phyloP scores from a whole-genome alignment of 2,329 filamentous ascomycete species.

The Annulohypoxylon truncatum region DNA sequence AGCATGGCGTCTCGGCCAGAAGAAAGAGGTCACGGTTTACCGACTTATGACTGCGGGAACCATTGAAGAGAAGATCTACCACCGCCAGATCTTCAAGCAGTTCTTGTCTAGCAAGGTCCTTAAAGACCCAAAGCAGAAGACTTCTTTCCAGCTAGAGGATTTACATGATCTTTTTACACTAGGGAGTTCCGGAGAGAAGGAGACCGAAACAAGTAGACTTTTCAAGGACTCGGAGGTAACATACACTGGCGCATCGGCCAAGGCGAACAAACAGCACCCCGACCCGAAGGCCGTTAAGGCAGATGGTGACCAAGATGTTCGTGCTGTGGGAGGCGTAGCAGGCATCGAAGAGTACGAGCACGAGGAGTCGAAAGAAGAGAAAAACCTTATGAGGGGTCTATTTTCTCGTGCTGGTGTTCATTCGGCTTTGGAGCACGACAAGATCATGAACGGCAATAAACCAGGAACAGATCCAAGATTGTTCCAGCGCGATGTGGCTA shows the following conservation, averaged over 20 bases:
- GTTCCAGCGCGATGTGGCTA: constrained; percentile 83
- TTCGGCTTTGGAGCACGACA: constrained; percentile 92
- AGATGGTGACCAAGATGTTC: constrained; percentile 49
- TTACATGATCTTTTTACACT: constrained; percentile 92
- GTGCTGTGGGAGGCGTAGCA: constrained; percentile 50
- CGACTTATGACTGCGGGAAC: constrained; percentile 98
- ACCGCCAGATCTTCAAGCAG: constrained; percentile 98
- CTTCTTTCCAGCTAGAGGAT: constrained; percentile 89
- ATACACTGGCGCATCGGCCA: constrained; percentile 57
- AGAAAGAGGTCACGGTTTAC: constrained; percentile 94
- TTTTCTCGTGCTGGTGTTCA: constrained; percentile 89
- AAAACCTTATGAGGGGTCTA: constrained; percentile 87
- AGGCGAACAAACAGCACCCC: constrained; percentile 22
- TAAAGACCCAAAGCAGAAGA: constrained; percentile 91
- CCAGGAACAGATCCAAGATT: constrained; percentile 80
- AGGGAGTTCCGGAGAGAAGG: constrained; percentile 72
- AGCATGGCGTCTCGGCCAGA: constrained; percentile 95
- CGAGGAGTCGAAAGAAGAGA: constrained; percentile 66
- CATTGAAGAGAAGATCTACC: constrained; percentile 99
- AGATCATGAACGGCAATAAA: constrained; percentile 83
- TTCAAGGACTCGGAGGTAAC: constrained; percentile 89
- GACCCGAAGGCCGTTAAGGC: constrained; percentile 10
- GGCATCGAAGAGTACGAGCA: constrained; percentile 55
- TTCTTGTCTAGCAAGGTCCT: constrained; percentile 97
- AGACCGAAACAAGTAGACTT: constrained; percentile 84